phyloP scores from a whole-genome alignment of 2,329 filamentous ascomycete genomes.

The Incumbomyces delicatus region DNA sequence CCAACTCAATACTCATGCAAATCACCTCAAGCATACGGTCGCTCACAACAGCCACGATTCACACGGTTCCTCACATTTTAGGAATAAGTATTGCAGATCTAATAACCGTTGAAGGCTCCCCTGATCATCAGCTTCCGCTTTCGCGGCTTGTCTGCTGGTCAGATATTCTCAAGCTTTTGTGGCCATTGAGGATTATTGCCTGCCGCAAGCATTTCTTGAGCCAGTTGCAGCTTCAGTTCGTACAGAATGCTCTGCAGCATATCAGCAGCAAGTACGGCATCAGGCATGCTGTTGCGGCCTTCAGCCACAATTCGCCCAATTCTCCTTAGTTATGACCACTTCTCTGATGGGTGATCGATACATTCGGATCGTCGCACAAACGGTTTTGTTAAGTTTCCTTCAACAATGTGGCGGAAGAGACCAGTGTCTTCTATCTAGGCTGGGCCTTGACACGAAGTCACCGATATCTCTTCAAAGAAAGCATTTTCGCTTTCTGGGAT shows the following conservation, averaged over 20 bases:
- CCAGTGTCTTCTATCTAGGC: too few species aligned
- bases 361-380: too few species aligned
- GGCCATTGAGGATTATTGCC: slow-evolving; percentile 12
- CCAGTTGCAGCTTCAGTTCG: not conserved
- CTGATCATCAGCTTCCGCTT: not conserved
- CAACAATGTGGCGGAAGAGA: too few species aligned
- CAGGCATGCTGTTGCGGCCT: not conserved
- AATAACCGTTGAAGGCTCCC: not conserved
- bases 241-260: not conserved
- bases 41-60: slow-evolving; percentile 1
- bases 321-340: too few species aligned
- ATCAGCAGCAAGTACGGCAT: not conserved
- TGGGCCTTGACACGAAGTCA: too few species aligned
- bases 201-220: not conserved
- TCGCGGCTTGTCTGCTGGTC: slow-evolving; percentile 8
- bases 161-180: slow-evolving; percentile 15
- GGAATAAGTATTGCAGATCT: not conserved
- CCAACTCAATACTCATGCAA: slow-evolving; percentile 4
- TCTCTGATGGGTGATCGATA: too few species aligned
- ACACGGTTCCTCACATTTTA: slow-evolving; percentile 2
- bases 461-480: too few species aligned
- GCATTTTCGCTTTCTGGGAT: too few species aligned
- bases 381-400: too few species aligned
- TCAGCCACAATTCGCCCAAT: too few species aligned
- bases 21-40: not conserved